Conservation (phyloP, 768 basidiomycete species). For the Rubroboletus pulcherrimus region DNA sequence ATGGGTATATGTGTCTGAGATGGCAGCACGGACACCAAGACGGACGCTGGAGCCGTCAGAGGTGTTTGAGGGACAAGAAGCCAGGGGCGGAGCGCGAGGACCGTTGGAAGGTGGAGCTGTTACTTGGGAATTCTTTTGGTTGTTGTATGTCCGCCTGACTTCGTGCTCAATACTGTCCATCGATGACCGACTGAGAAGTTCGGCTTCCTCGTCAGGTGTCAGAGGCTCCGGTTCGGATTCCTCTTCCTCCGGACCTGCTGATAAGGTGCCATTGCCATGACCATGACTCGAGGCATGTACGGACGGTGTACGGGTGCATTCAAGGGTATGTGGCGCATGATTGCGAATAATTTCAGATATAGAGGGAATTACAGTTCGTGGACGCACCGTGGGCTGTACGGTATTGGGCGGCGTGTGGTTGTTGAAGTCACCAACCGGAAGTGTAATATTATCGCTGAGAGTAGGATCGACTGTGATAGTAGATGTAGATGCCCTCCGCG, state of each 20-base stretch:
- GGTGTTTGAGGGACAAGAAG: constrained; percentile 40
- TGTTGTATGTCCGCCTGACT: constrained; percentile 64
- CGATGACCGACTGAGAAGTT: constrained; percentile 74
- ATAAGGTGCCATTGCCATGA: constrained; percentile 43
- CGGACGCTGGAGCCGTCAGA: constrained; percentile 54
- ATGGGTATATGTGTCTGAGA: constrained; percentile 54
- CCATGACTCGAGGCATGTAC: constrained; percentile 46
- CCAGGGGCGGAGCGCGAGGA: constrained; percentile 33
- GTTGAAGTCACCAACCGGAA: constrained; percentile 7
- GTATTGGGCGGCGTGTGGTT: constrained; percentile 7
- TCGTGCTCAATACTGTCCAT: constrained; percentile 87
- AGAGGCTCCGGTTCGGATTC: constrained; percentile 50
- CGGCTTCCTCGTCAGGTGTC: constrained; percentile 54
- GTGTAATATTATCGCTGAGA: constrained; percentile 15
- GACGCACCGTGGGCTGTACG: constrained; percentile 26
- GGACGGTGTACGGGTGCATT: constrained; percentile 44
- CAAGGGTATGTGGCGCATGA: constrained; percentile 61
- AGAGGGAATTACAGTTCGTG: constrained; percentile 62
- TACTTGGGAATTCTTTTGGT: constrained; percentile 39
- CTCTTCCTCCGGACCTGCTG: constrained; percentile 46
- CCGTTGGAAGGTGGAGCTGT: constrained; percentile 40
- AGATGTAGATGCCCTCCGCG: constrained; percentile 27
- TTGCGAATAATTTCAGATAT: constrained; percentile 86
- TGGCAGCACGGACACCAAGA: constrained; percentile 15
- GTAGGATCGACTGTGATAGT: constrained; percentile 29